These are phyloP conservation scores for Closterium sp. DNA, from an alignment of 139 green algal genomes.

Conservation along the genomic window DNA sequence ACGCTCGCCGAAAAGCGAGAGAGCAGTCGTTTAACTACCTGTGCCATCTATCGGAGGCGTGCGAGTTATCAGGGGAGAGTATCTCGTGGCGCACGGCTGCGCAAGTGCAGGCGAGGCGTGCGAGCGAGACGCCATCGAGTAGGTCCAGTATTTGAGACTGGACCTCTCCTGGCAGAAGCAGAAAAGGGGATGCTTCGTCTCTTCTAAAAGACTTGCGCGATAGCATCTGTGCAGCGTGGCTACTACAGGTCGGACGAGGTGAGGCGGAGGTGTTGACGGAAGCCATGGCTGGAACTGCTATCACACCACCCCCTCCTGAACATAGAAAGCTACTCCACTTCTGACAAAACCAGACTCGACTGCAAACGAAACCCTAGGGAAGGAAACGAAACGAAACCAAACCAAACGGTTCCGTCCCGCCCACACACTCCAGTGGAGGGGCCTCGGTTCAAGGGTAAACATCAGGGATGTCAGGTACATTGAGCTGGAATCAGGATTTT, in stretches of 20 bases:
- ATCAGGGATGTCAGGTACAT: too few relatives aligned
- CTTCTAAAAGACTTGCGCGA: not conserved
- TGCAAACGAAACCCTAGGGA: too few relatives aligned
- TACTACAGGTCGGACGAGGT: not conserved
- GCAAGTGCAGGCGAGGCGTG: not conserved
- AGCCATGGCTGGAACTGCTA: not conserved
- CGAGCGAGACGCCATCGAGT: not conserved
- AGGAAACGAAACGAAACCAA: not conserved
- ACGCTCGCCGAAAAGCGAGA: not conserved
- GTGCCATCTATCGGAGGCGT: not conserved
- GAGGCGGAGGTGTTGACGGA: not conserved
- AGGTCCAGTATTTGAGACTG: not conserved
- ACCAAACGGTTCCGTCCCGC: not conserved
- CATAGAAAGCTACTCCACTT: too few relatives aligned
- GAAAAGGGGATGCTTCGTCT: not conserved
- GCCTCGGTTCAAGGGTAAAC: too few relatives aligned
- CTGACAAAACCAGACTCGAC: too few relatives aligned
- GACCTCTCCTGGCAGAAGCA: not conserved
- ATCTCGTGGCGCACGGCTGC: not conserved
- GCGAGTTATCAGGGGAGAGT: not conserved
- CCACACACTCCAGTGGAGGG: too few relatives aligned
- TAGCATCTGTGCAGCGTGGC: not conserved
- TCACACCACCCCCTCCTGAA: not conserved
- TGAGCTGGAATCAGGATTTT: too few relatives aligned
- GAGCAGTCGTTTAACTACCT: not conserved